Conservation (phyloP, 1,284 basidiomycete species). For the Ceraceosorus guamensis region DNA sequence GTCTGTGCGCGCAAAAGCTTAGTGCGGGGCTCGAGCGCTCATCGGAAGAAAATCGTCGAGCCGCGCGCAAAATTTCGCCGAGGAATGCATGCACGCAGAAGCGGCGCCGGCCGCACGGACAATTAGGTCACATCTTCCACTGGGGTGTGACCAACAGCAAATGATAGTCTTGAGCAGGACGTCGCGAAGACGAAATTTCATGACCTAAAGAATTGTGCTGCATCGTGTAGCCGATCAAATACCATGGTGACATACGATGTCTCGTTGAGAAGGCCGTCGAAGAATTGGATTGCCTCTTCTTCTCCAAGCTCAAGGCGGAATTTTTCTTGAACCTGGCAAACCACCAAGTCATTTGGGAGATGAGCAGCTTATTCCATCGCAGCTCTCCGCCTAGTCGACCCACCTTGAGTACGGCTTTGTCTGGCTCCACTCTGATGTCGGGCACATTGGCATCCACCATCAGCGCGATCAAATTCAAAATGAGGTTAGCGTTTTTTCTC, state of each 20-base stretch:
- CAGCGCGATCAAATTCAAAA: constrained; percentile 87
- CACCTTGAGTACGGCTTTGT: constrained; percentile 58
- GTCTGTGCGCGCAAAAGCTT: too few relatives aligned
- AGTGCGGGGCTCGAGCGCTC: too few relatives aligned
- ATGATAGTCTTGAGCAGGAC: too few relatives aligned
- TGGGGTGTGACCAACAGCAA: too few relatives aligned
- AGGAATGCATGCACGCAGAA: too few relatives aligned
- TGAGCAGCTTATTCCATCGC: neutral
- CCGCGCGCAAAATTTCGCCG: too few relatives aligned
- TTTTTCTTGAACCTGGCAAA: constrained; percentile 72
- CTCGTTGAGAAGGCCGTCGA: constrained; percentile 86
- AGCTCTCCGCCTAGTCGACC: constrained; percentile 3
- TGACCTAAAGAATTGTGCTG: constrained; percentile 41
- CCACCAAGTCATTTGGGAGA: neutral
- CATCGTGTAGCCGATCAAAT: constrained; percentile 53
- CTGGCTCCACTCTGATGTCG: constrained; percentile 75
- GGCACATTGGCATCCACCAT: constrained; percentile 99
- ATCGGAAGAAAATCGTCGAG: too few relatives aligned
- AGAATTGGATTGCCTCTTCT: constrained; percentile 76
- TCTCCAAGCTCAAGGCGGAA: constrained; percentile 77
- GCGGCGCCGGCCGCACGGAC: too few relatives aligned
- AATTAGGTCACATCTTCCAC: too few relatives aligned
- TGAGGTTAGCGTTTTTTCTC: constrained; percentile 87
- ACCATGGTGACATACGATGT: constrained; percentile 89
- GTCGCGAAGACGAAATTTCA: neutral